Evolutionary conservation across 495 filamentous ascomycete species (phyloP).

Genomic region (Xylaria flabelliformis): DNA sequence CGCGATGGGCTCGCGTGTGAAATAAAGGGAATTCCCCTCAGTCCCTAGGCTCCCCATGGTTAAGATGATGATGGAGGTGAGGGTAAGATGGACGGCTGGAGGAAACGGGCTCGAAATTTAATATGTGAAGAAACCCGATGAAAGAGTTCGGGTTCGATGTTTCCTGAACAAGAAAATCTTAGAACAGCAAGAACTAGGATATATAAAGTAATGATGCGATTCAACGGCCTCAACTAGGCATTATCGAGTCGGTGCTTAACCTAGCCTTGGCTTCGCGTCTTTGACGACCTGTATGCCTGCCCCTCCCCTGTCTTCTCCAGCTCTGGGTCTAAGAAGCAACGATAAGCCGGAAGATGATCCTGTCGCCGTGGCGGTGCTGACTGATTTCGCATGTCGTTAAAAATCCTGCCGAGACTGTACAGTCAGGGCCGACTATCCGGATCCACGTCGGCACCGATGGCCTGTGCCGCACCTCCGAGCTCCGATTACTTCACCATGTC

Average conservation of each 20-base stretch:
- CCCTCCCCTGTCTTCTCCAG: not conserved
- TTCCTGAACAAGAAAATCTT: not conserved
- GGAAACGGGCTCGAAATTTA: not conserved
- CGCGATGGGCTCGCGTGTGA: conserved; percentile 42
- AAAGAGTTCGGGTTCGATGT: not conserved
- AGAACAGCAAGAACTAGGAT: not conserved
- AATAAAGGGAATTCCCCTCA: not conserved
- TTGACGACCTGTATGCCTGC: not conserved
- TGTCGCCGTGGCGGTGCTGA: not conserved
- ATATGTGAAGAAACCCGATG: not conserved
- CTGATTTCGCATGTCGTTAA: not conserved
- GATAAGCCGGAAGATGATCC: not conserved
- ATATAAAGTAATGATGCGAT: not conserved
- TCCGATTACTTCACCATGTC: not conserved
- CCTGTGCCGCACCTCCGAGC: not conserved
- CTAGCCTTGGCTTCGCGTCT: not conserved
- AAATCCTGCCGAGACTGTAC: not conserved
- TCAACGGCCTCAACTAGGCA: not conserved
- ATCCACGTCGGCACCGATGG: not conserved
- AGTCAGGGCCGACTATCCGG: not conserved
- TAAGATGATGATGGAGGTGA: not conserved
- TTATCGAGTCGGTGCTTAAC: not conserved
- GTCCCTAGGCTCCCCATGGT: conserved; percentile 1
- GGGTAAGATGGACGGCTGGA: not conserved
- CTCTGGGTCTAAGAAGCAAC: not conserved